A percentile compares a stretch with the other conserved stretches of the same genome.
Conservation (phyloP, 495 filamentous ascomycete genomes). For the Delitschia confertaspora region DNA sequence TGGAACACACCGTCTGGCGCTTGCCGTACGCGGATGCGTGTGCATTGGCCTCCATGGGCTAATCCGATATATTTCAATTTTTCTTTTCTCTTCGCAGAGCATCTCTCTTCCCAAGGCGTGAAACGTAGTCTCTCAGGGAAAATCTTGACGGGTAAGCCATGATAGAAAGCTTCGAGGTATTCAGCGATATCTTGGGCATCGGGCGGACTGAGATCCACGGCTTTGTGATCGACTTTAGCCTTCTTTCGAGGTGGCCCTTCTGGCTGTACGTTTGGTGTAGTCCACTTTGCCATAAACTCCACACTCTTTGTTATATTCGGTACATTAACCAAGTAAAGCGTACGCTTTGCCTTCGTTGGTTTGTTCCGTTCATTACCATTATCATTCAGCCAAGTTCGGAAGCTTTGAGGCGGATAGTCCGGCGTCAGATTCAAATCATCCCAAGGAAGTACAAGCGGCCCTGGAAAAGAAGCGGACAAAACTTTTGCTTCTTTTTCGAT, state of each 20-base stretch:
- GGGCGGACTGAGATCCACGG: conserved; percentile 11
- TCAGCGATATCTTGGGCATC: conserved; percentile 36
- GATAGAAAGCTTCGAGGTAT: conserved; percentile 56
- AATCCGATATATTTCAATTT: conserved; percentile 38
- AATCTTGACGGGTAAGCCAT: conserved; percentile 45
- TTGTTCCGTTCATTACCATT: conserved; percentile 45
- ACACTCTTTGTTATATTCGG: conserved; percentile 36
- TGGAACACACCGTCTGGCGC: conserved; percentile 42
- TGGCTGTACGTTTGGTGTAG: background rate
- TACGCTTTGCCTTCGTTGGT: conserved; percentile 40
- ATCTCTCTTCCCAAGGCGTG: conserved; percentile 36
- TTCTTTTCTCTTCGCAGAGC: conserved; percentile 7
- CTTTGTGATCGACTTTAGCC: background rate
- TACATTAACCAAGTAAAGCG: conserved; percentile 45
- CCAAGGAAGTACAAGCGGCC: conserved; percentile 50
- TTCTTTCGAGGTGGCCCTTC: background rate
- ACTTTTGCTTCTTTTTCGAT: background rate
- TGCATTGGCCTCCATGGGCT: conserved; percentile 29
- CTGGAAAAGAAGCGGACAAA: conserved; percentile 41
- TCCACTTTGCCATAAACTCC: conserved; percentile 37
- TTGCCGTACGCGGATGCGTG: conserved; percentile 47
- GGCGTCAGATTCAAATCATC: conserved; percentile 52
- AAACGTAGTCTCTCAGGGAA: conserved; percentile 37
- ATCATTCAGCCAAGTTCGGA: conserved; percentile 44
- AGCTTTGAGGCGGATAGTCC: conserved; percentile 47